These are phyloP conservation scores for Ogataea ganodermae DNA, from an alignment of 805 yeast species.

Conservation along the genomic window DNA sequence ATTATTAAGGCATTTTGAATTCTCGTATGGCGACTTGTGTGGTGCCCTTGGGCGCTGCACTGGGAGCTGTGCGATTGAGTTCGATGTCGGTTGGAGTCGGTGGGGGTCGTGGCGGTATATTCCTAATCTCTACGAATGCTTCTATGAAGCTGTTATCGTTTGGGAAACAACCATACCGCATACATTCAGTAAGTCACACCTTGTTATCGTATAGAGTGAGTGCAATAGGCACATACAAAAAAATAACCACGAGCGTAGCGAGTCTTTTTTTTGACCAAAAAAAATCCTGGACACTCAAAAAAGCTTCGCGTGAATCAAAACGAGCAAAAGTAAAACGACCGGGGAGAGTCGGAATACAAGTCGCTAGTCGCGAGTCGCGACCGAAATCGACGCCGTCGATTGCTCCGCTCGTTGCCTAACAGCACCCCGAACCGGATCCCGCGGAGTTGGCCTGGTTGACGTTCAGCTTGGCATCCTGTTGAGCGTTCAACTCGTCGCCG, in stretches of 20 bases:
- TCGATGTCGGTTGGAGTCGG: slow-evolving; percentile 54
- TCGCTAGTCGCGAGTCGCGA: too few species aligned
- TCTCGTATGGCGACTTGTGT: slow-evolving; percentile 45
- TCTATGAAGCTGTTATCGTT: slow-evolving; percentile 84
- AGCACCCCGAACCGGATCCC: slow-evolving; percentile 29
- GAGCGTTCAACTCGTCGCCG: slow-evolving; percentile 40
- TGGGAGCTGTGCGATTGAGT: slow-evolving; percentile 49
- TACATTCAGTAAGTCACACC: slow-evolving; percentile 50
- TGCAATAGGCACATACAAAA: neutral
- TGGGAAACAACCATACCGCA: slow-evolving; percentile 99
- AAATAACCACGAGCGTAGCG: neutral
- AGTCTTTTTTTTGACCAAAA: too few species aligned
- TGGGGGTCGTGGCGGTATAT: slow-evolving; percentile 82
- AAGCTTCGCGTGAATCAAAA: neutral
- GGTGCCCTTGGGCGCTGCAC: slow-evolving; percentile 27
- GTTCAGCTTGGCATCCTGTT: slow-evolving; percentile 28
- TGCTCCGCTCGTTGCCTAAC: too few species aligned
- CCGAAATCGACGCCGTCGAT: too few species aligned
- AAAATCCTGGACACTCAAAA: too few species aligned
- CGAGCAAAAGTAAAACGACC: neutral
- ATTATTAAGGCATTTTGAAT: slow-evolving; percentile 51
- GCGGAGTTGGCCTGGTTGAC: slow-evolving; percentile 26
- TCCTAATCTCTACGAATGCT: slow-evolving; percentile 99
- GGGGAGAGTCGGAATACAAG: too few species aligned
- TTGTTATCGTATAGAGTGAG: neutral